Conservation (phyloP, 441 rosid genomes). For the Syzygium malaccense region DNA sequence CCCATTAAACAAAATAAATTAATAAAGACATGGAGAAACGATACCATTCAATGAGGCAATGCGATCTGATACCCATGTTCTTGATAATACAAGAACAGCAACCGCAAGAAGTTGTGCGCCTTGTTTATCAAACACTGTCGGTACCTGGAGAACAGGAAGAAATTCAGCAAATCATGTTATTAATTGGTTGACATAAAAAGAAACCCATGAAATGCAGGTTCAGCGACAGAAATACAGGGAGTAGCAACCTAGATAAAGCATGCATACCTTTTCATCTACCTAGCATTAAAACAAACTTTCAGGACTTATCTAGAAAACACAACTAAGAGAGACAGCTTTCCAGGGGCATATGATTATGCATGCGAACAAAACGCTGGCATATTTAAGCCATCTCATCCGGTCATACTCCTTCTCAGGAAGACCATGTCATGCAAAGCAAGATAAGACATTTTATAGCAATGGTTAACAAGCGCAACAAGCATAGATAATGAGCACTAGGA, state of each 20-base stretch:
- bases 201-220: neutral
- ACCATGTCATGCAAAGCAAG: neutral
- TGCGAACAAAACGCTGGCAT: neutral
- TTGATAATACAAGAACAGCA: conserved; percentile 80
- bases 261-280: neutral
- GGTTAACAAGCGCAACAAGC: neutral
- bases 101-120: conserved; percentile 88
- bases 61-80: conserved; percentile 96
- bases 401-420: neutral
- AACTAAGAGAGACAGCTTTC: neutral
- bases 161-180: neutral
- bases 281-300: neutral
- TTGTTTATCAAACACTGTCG: conserved; percentile 85
- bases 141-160: conserved; percentile 56
- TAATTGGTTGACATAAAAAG: neutral
- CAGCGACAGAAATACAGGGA: neutral
- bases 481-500: neutral
- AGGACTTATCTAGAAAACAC: neutral
- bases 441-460: neutral
- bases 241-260: neutral
- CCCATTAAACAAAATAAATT: conserved; percentile 3
- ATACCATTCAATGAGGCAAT: conserved; percentile 96
- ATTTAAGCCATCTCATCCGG: neutral
- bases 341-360: neutral
- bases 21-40: neutral